phyloP scores from a whole-genome alignment of 2,329 filamentous ascomycete species.

The Neopestalotiopsis sp. region DNA sequence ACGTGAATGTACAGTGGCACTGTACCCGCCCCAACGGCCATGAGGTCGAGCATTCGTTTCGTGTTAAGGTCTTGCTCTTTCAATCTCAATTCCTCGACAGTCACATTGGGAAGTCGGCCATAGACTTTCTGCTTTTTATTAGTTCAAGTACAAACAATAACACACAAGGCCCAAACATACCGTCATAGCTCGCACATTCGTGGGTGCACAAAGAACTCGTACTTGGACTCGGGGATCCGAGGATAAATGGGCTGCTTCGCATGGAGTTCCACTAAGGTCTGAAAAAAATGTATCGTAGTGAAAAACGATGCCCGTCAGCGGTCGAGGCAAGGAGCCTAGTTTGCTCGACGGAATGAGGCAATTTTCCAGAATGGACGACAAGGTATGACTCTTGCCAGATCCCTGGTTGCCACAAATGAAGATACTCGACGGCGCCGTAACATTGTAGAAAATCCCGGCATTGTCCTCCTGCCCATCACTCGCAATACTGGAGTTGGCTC shows the following conservation, averaged over 20 bases:
- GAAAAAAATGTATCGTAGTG: constrained; percentile 66
- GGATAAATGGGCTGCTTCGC: constrained; percentile 64
- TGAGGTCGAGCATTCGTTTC: constrained; percentile 62
- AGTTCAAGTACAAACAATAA: constrained; percentile 1
- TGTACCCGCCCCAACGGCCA: constrained; percentile 54
- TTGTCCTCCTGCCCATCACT: constrained; percentile 24
- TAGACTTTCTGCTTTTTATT: constrained; percentile 44
- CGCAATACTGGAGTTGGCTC: constrained; percentile 19
- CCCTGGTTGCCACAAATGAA: constrained; percentile 72
- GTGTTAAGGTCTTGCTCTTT: constrained; percentile 60
- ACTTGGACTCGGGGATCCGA: constrained; percentile 50
- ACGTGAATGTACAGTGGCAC: constrained; percentile 65
- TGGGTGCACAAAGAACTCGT: constrained; percentile 59
- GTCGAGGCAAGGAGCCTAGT: constrained; percentile 49
- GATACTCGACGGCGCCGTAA: constrained; percentile 57
- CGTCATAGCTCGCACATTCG: constrained; percentile 51
- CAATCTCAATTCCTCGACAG: constrained; percentile 56
- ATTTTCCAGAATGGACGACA: constrained; percentile 63
- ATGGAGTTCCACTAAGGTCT: constrained; percentile 53
- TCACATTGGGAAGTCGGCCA: constrained; percentile 45
- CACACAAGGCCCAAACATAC: constrained; percentile 25
- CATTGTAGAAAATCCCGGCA: constrained; percentile 50
- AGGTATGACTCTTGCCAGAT: constrained; percentile 67
- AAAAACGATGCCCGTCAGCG: constrained; percentile 67
- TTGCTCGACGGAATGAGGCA: constrained; percentile 54